Evolutionary conservation across 495 filamentous ascomycete species (phyloP), one percentile per base, ranked within the genome.

Genomic region (Clavariopsis aquatica): DNA sequence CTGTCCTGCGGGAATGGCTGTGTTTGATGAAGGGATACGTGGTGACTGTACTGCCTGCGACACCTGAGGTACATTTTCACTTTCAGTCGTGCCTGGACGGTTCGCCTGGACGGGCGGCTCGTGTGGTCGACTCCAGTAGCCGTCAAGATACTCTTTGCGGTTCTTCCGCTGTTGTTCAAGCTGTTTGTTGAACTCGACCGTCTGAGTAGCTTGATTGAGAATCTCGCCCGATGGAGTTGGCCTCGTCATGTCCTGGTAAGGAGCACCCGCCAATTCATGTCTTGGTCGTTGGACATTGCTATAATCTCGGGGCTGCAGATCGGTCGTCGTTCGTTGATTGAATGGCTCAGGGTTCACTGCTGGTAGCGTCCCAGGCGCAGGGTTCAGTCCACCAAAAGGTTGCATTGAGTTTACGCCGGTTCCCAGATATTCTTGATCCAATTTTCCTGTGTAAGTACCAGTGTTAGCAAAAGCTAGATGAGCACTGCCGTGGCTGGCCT

Each of bases 161-260:
- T 87, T 85, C 27, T 80, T 85, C 58, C 93, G 85, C 69, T 91
- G 87, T 59, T 87, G 82, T 60, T 85, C 87, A 27, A 98, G 78
- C 28, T 80, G 78, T 69, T 93, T 93, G 76, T 96, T 98, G 78
- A 86, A 96, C 70, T 98, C 93, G 31, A 91, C 89, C 3, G 93
- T 87, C 43, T 94, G 91, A 29, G 89, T 83, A 28, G 92, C 92
- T 71, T 98, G 92, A 54, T 89, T 90, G 62, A 95, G 79, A 59
- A 98, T 86, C 66, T 97, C 93, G n/a, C 84, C 76, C 4, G 87
- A 80, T n/a, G 89, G 83, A 67, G 86, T 93, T 17, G 89, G 78
- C 74, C 92, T 89, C 13, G 85, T 89, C 51, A 90, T 84, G 73
- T 98, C 95, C 74, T 92, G 88, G 75, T 96, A 98, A 1, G 93